Conservation (phyloP, 2,329 filamentous ascomycete genomes). For the Pochonia chlamydosporia region DNA sequence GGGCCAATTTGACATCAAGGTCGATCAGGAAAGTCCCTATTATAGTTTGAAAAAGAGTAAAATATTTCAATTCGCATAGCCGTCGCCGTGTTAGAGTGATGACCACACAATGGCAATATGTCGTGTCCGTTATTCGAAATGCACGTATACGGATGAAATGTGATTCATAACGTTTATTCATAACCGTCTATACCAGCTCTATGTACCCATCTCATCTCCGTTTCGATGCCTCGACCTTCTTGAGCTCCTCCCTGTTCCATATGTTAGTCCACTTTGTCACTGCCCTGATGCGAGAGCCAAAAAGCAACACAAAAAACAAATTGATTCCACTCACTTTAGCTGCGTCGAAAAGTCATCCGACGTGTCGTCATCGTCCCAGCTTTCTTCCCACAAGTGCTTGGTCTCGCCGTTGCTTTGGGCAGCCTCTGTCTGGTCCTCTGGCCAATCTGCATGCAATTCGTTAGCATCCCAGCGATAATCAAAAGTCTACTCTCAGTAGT, state of each 20-base stretch:
- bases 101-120: no score
- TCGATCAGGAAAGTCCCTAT: constrained; percentile 1
- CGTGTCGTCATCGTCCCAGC: constrained; percentile 98
- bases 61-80: constrained; percentile 9
- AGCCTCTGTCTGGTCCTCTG: constrained; percentile 82
- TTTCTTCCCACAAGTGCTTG: constrained; percentile 94
- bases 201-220: constrained; percentile 37
- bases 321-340: constrained; percentile 79
- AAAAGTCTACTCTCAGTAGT: no score
- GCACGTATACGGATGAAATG: no score
- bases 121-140: no score
- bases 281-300: no score
- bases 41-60: not conserved
- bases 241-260: constrained; percentile 77
- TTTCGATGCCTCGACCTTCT: constrained; percentile 82
- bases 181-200: not conserved
- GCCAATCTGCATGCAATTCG: constrained; percentile 95
- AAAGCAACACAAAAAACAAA: no score
- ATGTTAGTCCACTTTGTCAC: no score
- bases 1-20: constrained; percentile 12
- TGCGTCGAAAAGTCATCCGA: constrained; percentile 94
- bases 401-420: constrained; percentile 61
- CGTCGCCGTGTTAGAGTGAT: no score
- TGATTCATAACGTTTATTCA: not conserved
- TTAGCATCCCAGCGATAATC: no score